Evolutionary conservation across 352 stramenopile genomes (phyloP).

Genomic region (Plasmopara muralis): DNA sequence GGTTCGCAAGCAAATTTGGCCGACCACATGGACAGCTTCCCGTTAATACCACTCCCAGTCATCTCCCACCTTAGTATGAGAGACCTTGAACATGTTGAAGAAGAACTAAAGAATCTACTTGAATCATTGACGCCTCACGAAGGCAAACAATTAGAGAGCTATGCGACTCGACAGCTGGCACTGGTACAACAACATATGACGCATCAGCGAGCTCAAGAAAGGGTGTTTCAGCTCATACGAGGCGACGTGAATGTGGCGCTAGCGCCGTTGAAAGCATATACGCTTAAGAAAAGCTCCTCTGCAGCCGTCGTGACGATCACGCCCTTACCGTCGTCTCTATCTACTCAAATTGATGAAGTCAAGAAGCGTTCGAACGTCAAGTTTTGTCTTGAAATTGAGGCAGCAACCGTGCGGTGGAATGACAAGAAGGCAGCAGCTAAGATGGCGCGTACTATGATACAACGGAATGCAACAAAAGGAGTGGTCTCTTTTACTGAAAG

Average conservation of each 20-base stretch:
- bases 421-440: conserved; percentile 32
- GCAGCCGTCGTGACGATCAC: conserved; percentile 5
- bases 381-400: not conserved
- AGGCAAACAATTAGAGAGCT: conserved; percentile 45
- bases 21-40: conserved; percentile 46
- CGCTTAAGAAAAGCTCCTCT: conserved; percentile 18
- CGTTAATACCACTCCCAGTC: conserved; percentile 28
- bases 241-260: conserved; percentile 14
- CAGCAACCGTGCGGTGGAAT: conserved; percentile 11
- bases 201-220: conserved; percentile 42
- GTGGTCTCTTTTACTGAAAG: conserved; percentile 2
- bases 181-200: conserved; percentile 48
- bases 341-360: not conserved
- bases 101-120: conserved; percentile 31
- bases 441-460: conserved; percentile 29
- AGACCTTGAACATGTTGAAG: conserved; percentile 44
- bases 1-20: conserved; percentile 15
- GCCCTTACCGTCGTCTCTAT: not conserved
- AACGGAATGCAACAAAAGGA: conserved; percentile 16
- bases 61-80: conserved; percentile 38
- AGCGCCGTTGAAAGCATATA: conserved; percentile 5
- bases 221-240: conserved; percentile 41
- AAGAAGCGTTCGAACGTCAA: too few species aligned
- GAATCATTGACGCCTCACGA: conserved; percentile 26
- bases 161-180: conserved; percentile 45